Evolutionary conservation across 768 basidiomycete species (phyloP), one percentile per base, ranked within the genome.

Genomic region (Hortiboletus campestris): DNA sequence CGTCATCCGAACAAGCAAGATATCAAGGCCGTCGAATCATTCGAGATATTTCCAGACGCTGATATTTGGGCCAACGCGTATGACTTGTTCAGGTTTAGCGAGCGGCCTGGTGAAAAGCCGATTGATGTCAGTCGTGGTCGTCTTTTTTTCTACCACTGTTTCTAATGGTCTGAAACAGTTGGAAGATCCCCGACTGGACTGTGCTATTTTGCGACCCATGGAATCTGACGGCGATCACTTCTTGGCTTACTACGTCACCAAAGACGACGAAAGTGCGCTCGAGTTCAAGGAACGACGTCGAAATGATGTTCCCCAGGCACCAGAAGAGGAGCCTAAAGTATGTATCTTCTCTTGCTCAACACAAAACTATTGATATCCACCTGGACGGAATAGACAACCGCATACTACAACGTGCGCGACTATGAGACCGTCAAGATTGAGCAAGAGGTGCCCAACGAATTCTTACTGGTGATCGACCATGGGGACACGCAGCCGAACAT

Each of bases 61-160:
- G 85, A 89, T 57, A 85, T 94, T 36, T 96, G 92, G 91, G 84
- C 90, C 40, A 95, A 92, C 66, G 87, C 88, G 58, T 92, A 93
- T 67, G 91, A 94, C 68, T 69, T 94, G 50, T 92, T 94, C 78
- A 76, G 86, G 55, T 94, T 94, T 68, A 85, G 85, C 12, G 91
- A 94, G 67, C 77, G 91, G 19, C 91, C 91, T 16, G 91, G 91
- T n/a, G 91, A 94, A 53, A 77, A 85, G 43, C 63, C 80, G 14
- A 63, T 80, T 8, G 90, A 92, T 60, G 90, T 90, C 50, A 51
- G 83, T 72, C 29, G 38, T 39, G 16, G 35, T 46, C 22, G 5
- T 52, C 34, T 29, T 13, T 25, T 38, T 25, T 25, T 42, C 36
- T 16, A 17, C 49, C 10, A 9, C 10, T 5, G 28, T 46, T 39